Conservation (phyloP, 768 basidiomycete species). For the Tulasnella sp. region DNA sequence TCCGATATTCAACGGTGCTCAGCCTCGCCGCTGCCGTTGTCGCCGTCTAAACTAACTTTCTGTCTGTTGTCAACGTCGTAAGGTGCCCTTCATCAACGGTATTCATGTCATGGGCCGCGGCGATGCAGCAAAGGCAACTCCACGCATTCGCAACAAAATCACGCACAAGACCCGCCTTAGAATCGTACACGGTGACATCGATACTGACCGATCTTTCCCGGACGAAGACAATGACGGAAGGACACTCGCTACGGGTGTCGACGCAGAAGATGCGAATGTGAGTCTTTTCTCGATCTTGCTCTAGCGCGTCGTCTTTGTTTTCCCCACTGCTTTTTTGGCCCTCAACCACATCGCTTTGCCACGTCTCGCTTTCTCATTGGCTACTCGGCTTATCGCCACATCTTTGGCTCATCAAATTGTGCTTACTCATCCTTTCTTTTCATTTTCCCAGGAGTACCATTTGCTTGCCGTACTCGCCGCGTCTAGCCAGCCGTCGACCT, state of each 20-base stretch:
- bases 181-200: slow-evolving; percentile 67
- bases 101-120: slow-evolving; percentile 13
- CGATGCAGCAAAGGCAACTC: slow-evolving; percentile 9
- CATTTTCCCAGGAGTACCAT: slow-evolving; percentile 38
- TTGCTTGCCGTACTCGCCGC: slow-evolving; percentile 45
- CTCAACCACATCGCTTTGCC: slow-evolving; percentile 21
- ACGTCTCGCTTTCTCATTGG: slow-evolving; percentile 17
- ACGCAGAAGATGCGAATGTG: slow-evolving; percentile 88
- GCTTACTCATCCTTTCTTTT: slow-evolving; percentile 17
- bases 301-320: slow-evolving; percentile 21
- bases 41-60: neutral
- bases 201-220: slow-evolving; percentile 53
- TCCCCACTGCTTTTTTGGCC: slow-evolving; percentile 23
- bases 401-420: slow-evolving; percentile 11
- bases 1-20: slow-evolving; percentile 1
- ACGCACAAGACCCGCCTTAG: slow-evolving; percentile 86
- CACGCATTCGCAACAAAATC: slow-evolving; percentile 46
- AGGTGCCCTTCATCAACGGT: neutral
- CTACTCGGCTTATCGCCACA: neutral
- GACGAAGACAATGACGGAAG: slow-evolving; percentile 79
- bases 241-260: slow-evolving; percentile 72
- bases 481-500: slow-evolving; percentile 35
- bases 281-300: slow-evolving; percentile 29
- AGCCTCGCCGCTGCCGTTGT: neutral
- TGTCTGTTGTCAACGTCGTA: neutral